phyloP scores from a whole-genome alignment of 495 filamentous ascomycete genomes.

The Aspergillus incahuasiensis region DNA sequence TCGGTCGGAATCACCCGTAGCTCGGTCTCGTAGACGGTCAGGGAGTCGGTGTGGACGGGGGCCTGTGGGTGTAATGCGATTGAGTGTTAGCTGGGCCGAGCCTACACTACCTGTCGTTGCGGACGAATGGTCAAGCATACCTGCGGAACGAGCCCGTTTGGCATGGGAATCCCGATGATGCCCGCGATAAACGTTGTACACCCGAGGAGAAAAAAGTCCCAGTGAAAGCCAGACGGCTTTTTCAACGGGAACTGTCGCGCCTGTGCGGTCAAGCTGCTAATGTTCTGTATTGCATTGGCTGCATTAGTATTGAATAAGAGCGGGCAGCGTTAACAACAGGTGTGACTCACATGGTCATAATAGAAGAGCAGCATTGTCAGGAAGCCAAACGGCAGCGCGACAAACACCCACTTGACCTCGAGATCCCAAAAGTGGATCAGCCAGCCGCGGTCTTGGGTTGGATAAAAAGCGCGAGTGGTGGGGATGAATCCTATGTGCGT shows the following conservation, averaged over 20 bases:
- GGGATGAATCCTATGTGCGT: slow-evolving; percentile 57
- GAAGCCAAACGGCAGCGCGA: slow-evolving; percentile 75
- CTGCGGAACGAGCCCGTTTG: slow-evolving; percentile 83
- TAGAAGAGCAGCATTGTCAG: slow-evolving; percentile 76
- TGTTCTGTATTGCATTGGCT: slow-evolving; percentile 31
- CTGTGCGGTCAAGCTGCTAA: slow-evolving; percentile 71
- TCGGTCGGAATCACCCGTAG: too few relatives aligned
- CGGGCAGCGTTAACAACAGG: too few relatives aligned
- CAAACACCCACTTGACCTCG: slow-evolving; percentile 60
- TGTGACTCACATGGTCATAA: slow-evolving; percentile 57
- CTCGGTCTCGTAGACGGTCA: background rate
- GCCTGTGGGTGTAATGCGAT: too few relatives aligned
- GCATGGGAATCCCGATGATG: slow-evolving; percentile 73
- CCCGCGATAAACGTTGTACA: slow-evolving; percentile 73
- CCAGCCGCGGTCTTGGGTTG: slow-evolving; percentile 67
- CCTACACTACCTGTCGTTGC: too few relatives aligned
- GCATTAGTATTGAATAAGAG: too few relatives aligned
- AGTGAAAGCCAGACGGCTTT: slow-evolving; percentile 86
- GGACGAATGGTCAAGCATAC: background rate
- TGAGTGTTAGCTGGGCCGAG: background rate
- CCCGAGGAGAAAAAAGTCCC: slow-evolving; percentile 83
- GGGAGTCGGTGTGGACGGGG: slow-evolving; percentile 60
- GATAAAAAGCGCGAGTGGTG: slow-evolving; percentile 64
- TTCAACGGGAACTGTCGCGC: slow-evolving; percentile 77
- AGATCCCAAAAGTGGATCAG: slow-evolving; percentile 79